Evolutionary conservation across 176 grass and related monocot genomes (phyloP), one percentile per base, ranked within the genome.

Genomic region (Carex kokanica): DNA sequence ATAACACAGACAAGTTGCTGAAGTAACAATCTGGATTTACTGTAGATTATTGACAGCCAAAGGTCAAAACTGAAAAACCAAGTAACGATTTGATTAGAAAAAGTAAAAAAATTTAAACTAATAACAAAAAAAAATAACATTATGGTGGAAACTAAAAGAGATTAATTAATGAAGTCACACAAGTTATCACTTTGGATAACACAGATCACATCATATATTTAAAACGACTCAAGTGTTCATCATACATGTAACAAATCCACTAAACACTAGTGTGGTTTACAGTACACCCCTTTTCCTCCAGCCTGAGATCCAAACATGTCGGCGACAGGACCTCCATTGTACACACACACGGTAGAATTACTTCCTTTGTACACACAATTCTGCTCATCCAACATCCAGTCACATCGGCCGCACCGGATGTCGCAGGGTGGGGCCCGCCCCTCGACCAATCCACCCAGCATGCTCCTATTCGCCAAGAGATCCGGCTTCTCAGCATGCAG

Each of bases 361-460:
- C 68, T 84, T 47, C 88, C 78, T 34, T 94, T 93, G 84, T 94
- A 94, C 67, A 85, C 14, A 79, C 95, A 98, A 25, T 87, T 93
- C 5, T 47, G 83, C 8, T 88, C 85, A 2, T 81, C 43, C 55
- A 86, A 64, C 60, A 91, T 81, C 83, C 55, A 89, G 61, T 92
- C 67, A 98, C 81, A 72, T 94, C 90, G 0, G 79, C 27, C 64
- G 67, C 89, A 4, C 90, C 92, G 78, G 92, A 97, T 0, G 92
- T 97, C 5, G 95, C 95, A 74, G 95, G 95, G 86, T 97, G 92
- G 36, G 95, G 84, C 51, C 92, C 95, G 0, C 95, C 95, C 86
- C 92, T 98, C 0, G 89, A 98, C 90, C 95, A 98, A 69, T 98
- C 95, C 8, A 92, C 90, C 88, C 89, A 98, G n/a, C 25, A 94